Evolutionary conservation across 139 green algal species (phyloP), one percentile per base, ranked within the genome.

Genomic region (Asterochloris sp.): DNA sequence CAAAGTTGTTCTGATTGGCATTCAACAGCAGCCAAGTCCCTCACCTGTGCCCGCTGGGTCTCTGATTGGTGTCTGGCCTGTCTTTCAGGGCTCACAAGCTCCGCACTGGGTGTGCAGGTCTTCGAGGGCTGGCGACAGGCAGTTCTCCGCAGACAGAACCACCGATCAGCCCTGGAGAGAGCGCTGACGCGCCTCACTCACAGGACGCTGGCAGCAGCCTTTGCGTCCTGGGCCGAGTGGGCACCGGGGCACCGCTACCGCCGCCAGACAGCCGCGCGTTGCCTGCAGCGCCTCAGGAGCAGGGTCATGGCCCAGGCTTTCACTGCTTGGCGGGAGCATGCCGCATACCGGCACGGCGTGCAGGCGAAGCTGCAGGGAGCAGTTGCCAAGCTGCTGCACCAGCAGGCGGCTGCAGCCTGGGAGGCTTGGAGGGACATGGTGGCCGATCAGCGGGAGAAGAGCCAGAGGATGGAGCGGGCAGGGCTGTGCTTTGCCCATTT

Each of bases 271-370:
- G 19, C 68, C 12, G 76, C 24, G 6, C 8, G 28, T 15, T 79
- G 64, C 16, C 79, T 85, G 82, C 82, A 71, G 74, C 82, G 82
- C 47, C n/a, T 73, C 38, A 74, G 73, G 16, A 68, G 69, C 54
- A 79, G 66, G 64, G 83, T 64, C 0, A 47, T 77, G 82, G 62
- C 69, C 62, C 73, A 61, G 23, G 82, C 82, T 6, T 82, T 85
- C 68, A 54, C 75, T 12, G 69, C 67, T 12, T 85, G 82, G 82
- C 64, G 26, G 13, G 75, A 85, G 12, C 71, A 66, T 13, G 82
- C 82, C 12, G 47, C 28, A 13, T 66, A 63, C 12, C 69, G n/a
- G 11, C 38, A 15, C 6, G 75, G 73, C 62, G 17, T 77, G 47
- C 60, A 73, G 47, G 62, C 38, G 74, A 79, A 79, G 29, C 64